Conservation (phyloP, 768 basidiomycete genomes). For the Chiua virens region DNA sequence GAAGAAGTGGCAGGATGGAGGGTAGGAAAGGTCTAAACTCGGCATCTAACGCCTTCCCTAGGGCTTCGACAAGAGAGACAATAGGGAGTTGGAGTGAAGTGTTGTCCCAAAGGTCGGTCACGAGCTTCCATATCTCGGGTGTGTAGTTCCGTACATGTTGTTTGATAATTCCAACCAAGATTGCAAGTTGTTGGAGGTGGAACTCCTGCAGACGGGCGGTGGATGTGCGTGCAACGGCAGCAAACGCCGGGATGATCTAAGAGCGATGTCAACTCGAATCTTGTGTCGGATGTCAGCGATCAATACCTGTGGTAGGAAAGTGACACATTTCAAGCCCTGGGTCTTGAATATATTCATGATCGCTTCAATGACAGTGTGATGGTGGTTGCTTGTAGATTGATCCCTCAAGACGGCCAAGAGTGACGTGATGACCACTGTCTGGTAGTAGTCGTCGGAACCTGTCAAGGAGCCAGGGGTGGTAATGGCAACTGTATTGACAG, state of each 20-base stretch:
- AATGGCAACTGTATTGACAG: slow-evolving; percentile 68
- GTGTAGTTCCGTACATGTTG: slow-evolving; percentile 95
- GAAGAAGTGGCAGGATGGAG: slow-evolving; percentile 80
- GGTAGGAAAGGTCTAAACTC: slow-evolving; percentile 98
- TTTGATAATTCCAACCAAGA: slow-evolving; percentile 94
- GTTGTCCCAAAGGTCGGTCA: slow-evolving; percentile 91
- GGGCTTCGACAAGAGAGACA: slow-evolving; percentile 87
- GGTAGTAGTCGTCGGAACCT: slow-evolving; percentile 93
- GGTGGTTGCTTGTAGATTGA: slow-evolving; percentile 79
- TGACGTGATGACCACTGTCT: slow-evolving; percentile 90
- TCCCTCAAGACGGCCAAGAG: slow-evolving; percentile 88
- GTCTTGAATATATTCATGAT: slow-evolving; percentile 99
- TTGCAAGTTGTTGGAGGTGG: slow-evolving; percentile 92
- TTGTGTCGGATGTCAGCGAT: neutral
- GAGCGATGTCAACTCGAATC: slow-evolving; percentile 7
- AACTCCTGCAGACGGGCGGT: slow-evolving; percentile 86
- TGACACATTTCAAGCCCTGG: slow-evolving; percentile 93
- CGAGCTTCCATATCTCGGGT: slow-evolving; percentile 77
- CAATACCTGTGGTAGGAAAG: slow-evolving; percentile 87
- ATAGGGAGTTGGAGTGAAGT: slow-evolving; percentile 83
- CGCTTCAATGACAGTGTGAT: slow-evolving; percentile 93
- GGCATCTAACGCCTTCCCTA: slow-evolving; percentile 91
- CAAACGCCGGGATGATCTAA: slow-evolving; percentile 94
- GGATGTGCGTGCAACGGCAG: slow-evolving; percentile 80
- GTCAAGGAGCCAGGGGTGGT: slow-evolving; percentile 59